These are phyloP conservation scores for Irpex sp. DNA, from an alignment of 1,284 basidiomycete genomes.

Conservation along the genomic window DNA sequence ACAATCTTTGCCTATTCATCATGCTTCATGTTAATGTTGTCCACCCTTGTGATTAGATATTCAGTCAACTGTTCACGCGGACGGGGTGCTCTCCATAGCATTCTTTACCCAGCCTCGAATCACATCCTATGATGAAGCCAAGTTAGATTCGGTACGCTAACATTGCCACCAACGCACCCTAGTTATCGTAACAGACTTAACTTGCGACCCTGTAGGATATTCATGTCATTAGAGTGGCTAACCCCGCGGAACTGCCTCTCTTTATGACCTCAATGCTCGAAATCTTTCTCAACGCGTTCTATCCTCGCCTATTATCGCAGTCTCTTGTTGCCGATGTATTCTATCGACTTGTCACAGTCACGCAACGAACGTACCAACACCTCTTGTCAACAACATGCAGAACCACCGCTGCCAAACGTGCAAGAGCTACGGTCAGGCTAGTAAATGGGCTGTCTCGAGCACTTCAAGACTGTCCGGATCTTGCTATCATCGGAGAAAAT, in stretches of 20 bases:
- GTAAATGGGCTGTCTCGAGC: constrained; percentile 28
- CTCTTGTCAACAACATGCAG: constrained; percentile 39
- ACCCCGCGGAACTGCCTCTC: constrained; percentile 35
- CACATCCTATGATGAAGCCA: neutral
- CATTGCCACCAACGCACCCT: neutral
- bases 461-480: constrained; percentile 18
- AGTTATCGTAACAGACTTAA: neutral
- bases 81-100: neutral
- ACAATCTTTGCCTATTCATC: neutral
- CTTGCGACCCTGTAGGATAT: neutral
- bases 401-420: constrained; percentile 33
- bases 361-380: constrained; percentile 42
- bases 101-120: neutral
- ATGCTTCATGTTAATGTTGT: neutral
- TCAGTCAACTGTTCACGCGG: neutral
- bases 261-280: constrained; percentile 45
- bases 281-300: constrained; percentile 38
- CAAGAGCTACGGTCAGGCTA: constrained; percentile 37
- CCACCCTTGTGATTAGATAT: constrained; percentile 1
- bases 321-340: constrained; percentile 47
- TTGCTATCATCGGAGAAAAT: constrained; percentile 20
- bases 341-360: constrained; percentile 35
- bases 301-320: constrained; percentile 37
- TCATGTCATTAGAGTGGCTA: constrained; percentile 10
- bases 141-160: neutral